Evolutionary conservation across 306 rosid genomes (phyloP), one percentile per base, ranked within the genome.

Genomic region (Ceratonia siliqua): DNA sequence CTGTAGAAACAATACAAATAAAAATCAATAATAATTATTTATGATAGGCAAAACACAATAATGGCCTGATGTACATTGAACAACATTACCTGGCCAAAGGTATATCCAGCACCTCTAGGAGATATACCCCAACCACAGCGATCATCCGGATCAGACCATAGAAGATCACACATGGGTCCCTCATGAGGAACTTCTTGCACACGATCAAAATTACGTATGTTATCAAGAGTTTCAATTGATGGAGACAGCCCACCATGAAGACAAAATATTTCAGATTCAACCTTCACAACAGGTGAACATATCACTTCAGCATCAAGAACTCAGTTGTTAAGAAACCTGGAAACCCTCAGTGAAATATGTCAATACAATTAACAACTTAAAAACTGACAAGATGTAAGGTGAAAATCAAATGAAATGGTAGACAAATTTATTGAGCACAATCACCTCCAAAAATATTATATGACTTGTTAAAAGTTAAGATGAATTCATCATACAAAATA

Each of bases 111-210:
- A 57, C 98, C 98, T 62, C 98, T 97, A 13, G 98, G 97, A 62
- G 98, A 94, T 84, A 94, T 94, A 78, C 98, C 98, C 98, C 98
- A 94, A 73, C 98, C 98, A 80, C 98, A 94, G 11, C 98, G 96
- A 79, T 94, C 98, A 73, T 94, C 98, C 11, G 98, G 98, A 84
- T 94, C 98, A 66, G 98, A 94, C 98, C 98, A 94, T 71, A 94
- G 84, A 67, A 94, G 96, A 63, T 94, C 98, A 62, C 98, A 94
- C 98, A 94, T 94, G 2, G 98, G 98, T 70, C 98, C 98, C 89
- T 94, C 98, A 43, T 94, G 98, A 7, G 98, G 98, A 82, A 91
- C 97, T 88, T 93, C 98, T 88, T 93, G 98, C 72, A 93, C 98
- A n/a, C 96, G 98, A 67, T 93, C 97, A 77, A 89, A 93, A 68